phyloP scores from a whole-genome alignment of 1,284 basidiomycete genomes.

The Porodaedalea pini region DNA sequence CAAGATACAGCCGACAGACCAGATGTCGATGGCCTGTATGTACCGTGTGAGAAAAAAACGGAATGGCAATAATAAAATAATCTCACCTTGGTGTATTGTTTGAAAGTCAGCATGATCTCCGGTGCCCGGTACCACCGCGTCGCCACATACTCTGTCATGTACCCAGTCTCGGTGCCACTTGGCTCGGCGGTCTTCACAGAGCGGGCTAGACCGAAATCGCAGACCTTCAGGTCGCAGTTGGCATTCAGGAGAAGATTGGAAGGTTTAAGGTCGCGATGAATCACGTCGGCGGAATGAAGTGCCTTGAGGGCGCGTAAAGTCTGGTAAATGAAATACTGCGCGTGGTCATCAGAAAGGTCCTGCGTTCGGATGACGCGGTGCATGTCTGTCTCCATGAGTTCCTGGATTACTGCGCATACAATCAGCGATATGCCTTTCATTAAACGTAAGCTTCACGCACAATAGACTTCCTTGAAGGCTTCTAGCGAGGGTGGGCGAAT shows the following conservation, averaged over 20 bases:
- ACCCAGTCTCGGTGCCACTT: conserved; percentile 80
- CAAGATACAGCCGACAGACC: conserved; percentile 96
- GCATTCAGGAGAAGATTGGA: conserved; percentile 94
- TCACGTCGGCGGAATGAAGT: conserved; percentile 89
- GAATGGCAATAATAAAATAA: conserved; percentile 22
- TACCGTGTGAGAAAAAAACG: conserved; percentile 19
- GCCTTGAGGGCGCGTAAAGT: conserved; percentile 93
- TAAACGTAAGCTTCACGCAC: conserved; percentile 41
- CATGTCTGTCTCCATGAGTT: conserved; percentile 73
- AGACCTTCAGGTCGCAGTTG: conserved; percentile 95
- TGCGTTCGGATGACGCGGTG: conserved; percentile 75
- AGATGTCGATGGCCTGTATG: conserved; percentile 79
- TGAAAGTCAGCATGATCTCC: conserved; percentile 96
- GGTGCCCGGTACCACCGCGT: conserved; percentile 93
- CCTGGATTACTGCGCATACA: conserved; percentile 59
- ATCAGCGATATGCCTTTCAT: background rate
- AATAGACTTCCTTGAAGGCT: conserved; percentile 89
- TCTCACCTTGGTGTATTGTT: conserved; percentile 87
- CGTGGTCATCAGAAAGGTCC: conserved; percentile 80
- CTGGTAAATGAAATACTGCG: conserved; percentile 78
- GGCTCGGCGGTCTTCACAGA: conserved; percentile 84
- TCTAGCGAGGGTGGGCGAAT: conserved; percentile 88
- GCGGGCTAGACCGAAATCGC: conserved; percentile 89
- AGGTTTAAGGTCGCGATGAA: conserved; percentile 94
- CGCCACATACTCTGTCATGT: conserved; percentile 95